A percentile compares a stretch with the other conserved stretches of the same genome.
phyloP scores from a whole-genome alignment of 1,284 basidiomycete species.

The Apiotrichum laibachii region DNA sequence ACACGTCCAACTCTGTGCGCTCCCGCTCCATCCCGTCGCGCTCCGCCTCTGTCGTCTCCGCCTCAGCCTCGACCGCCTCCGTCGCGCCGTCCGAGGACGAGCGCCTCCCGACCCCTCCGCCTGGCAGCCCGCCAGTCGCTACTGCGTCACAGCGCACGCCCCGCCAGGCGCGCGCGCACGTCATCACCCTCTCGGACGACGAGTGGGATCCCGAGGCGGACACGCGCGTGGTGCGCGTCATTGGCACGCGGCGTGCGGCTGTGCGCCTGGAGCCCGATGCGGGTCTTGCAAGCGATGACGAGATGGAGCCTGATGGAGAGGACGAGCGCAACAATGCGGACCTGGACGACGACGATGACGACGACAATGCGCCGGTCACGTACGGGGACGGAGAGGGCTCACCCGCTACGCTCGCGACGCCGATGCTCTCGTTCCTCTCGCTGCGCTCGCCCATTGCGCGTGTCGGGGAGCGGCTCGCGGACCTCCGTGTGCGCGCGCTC shows the following conservation, averaged over 20 bases:
- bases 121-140: background rate
- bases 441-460: constrained; percentile 25
- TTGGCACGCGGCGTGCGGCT: constrained; percentile 17
- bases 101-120: background rate
- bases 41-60: too few species aligned
- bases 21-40: too few species aligned
- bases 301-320: constrained; percentile 3
- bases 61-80: background rate
- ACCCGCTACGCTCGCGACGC: background rate
- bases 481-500: constrained; percentile 40
- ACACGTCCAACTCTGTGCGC: background rate
- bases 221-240: constrained; percentile 6
- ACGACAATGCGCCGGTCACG: background rate
- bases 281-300: constrained; percentile 13
- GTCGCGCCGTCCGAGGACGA: background rate
- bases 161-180: constrained; percentile 5
- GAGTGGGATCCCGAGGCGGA: constrained; percentile 38
- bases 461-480: constrained; percentile 21
- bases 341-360: constrained; percentile 7
- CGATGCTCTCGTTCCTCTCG: constrained; percentile 19
- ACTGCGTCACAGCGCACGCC: background rate
- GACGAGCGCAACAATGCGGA: constrained; percentile 2
- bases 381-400: constrained; percentile 4
- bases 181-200: constrained; percentile 35
- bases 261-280: constrained; percentile 2